phyloP scores from a whole-genome alignment of 371 early-diverging fungal species.

The Mortierella polycephala region DNA sequence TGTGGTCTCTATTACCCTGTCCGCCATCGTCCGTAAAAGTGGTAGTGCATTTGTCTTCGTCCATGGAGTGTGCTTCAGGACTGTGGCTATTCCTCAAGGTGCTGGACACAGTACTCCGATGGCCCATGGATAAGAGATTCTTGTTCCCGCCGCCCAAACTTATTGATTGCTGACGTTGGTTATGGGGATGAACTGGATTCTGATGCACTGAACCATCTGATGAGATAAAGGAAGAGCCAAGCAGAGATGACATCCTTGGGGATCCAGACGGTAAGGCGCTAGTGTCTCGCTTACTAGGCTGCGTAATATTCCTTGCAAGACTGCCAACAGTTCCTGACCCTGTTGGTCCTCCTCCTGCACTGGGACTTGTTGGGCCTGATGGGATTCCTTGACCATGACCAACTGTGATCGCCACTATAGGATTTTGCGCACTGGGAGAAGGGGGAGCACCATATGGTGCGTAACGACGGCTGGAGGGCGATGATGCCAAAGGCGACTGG shows the following conservation, averaged over 20 bases:
- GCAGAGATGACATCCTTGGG: conserved; percentile 41
- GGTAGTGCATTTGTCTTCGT: neutral
- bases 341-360: conserved; percentile 5
- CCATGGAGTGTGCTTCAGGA: conserved; percentile 11
- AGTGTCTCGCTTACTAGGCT: conserved; percentile 8
- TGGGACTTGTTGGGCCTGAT: neutral
- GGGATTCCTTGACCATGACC: neutral
- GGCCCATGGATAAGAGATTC: conserved; percentile 6
- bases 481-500: conserved; percentile 16
- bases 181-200: conserved; percentile 27
- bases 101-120: conserved; percentile 25
- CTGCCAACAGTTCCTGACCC: conserved; percentile 12
- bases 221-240: conserved; percentile 40
- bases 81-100: conserved; percentile 24
- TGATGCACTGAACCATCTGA: conserved; percentile 34
- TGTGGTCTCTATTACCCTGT: neutral
- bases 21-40: neutral
- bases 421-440: conserved; percentile 21
- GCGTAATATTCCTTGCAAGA: conserved; percentile 15
- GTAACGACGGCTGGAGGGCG: conserved; percentile 32
- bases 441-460: conserved; percentile 30
- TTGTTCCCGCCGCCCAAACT: neutral
- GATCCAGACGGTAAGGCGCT: conserved; percentile 15
- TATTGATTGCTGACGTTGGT: conserved; percentile 20
- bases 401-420: neutral